Percentiles rank a stretch among this genome's conserved stretches.
Conservation (phyloP, 139 green algal genomes). For the Microglena sp. region DNA sequence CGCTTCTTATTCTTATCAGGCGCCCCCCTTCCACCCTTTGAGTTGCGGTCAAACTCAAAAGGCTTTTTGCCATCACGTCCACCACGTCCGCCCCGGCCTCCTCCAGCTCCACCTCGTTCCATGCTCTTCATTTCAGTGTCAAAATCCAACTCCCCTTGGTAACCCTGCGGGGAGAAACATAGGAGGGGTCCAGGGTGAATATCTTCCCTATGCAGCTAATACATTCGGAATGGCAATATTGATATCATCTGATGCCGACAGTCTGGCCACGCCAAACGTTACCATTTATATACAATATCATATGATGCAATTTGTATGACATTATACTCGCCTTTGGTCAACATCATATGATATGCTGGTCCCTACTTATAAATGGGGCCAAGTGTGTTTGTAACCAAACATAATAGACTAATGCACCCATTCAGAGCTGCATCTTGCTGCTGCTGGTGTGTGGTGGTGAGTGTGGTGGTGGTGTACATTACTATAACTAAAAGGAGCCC, state of each 20-base stretch:
- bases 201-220: too few species aligned
- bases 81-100: constrained; percentile 11
- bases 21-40: background rate
- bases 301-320: background rate
- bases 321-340: background rate
- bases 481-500: too few species aligned
- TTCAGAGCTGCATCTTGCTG: too few species aligned
- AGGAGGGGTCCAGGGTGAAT: too few species aligned
- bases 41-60: too few species aligned
- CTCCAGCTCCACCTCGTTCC: background rate
- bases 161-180: constrained; percentile 22
- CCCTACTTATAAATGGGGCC: too few species aligned
- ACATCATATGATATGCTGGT: too few species aligned
- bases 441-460: too few species aligned
- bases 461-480: too few species aligned
- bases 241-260: background rate
- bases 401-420: too few species aligned
- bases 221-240: background rate
- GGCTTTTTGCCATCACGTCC: constrained; percentile 6
- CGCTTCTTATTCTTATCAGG: constrained; percentile 7
- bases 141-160: constrained; percentile 65
- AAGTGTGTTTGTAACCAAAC: too few species aligned
- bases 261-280: too few species aligned
- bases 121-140: constrained; percentile 49
- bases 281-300: background rate